phyloP scores from a whole-genome alignment of 805 yeast genomes.

The Clavispora asparagi region DNA sequence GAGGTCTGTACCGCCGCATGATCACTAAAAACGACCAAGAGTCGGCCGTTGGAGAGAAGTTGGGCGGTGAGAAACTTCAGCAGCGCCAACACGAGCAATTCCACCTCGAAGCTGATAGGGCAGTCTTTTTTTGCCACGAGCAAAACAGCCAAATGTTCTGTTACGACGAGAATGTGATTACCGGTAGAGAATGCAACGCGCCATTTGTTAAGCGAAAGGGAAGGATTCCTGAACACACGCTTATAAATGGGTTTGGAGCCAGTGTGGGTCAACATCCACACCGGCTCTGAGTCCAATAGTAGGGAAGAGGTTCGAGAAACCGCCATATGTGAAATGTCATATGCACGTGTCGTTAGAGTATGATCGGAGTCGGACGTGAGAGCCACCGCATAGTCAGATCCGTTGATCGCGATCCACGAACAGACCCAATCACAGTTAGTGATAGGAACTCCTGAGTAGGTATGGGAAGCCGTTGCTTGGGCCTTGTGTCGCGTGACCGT shows the following conservation, averaged over 20 bases:
- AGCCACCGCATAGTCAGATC: conserved; percentile 3
- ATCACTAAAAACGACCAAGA: conserved; percentile 7
- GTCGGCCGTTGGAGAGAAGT: conserved; percentile 1
- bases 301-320: not conserved
- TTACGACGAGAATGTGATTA: conserved; percentile 4
- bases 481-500: conserved; percentile 4
- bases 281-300: not conserved
- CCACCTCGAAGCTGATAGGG: not conserved
- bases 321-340: not conserved
- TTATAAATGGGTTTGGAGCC: not conserved
- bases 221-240: not conserved
- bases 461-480: conserved; percentile 2
- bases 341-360: not conserved
- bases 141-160: conserved; percentile 6
- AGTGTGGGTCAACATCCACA: conserved; percentile 1
- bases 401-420: conserved; percentile 2
- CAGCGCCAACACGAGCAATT: conserved; percentile 2
- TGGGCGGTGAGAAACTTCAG: conserved; percentile 6
- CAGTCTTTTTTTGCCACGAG: not conserved
- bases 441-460: not conserved
- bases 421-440: not conserved
- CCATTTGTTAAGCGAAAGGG: conserved; percentile 3
- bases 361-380: not conserved
- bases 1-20: conserved; percentile 9
- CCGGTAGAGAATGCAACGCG: conserved; percentile 2